phyloP scores from a whole-genome alignment of 2,329 filamentous ascomycete species.

The Diaporthe sp. region DNA sequence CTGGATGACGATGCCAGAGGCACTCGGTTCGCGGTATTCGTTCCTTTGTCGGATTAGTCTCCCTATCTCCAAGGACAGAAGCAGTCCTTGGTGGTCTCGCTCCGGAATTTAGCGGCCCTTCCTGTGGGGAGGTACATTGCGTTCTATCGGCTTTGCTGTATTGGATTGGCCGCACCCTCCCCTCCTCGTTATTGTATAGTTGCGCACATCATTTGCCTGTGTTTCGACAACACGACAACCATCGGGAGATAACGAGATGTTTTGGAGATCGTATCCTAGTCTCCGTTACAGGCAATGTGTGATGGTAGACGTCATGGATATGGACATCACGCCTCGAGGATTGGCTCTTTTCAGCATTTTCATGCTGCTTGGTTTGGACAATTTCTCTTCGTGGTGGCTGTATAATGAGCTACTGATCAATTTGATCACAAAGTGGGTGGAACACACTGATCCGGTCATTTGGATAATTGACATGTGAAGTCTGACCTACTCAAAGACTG shows the following conservation, averaged over 20 bases:
- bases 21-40: background rate
- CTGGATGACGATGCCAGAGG: background rate
- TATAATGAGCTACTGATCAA: background rate
- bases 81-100: too few relatives aligned
- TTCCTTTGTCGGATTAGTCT: background rate
- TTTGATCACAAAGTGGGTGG: background rate
- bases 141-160: background rate
- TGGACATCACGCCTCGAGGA: background rate
- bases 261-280: background rate
- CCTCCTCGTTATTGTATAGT: too few relatives aligned
- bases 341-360: background rate
- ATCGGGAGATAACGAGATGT: background rate
- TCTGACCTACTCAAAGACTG: background rate
- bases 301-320: background rate
- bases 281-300: background rate
- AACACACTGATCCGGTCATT: background rate
- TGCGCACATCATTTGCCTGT: background rate
- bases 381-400: background rate
- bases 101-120: background rate
- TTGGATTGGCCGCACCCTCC: background rate
- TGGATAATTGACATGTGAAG: too few relatives aligned
- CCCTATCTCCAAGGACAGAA: background rate
- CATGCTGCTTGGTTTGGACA: background rate
- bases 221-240: background rate
- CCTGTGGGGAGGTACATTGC: too few relatives aligned